Conservation (phyloP, 805 yeast species). For the Alloascoidea africana region DNA sequence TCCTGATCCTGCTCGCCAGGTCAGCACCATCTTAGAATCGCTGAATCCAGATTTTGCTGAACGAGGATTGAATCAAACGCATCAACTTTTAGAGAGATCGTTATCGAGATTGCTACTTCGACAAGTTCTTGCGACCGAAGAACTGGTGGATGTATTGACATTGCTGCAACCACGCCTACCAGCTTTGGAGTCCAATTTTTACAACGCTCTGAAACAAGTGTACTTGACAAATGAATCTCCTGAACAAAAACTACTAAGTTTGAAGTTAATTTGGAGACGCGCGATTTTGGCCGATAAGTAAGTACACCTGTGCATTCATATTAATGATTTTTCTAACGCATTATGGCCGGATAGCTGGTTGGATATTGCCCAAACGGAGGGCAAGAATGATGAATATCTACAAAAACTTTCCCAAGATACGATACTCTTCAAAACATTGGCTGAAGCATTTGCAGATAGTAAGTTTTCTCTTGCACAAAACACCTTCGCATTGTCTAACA, state of each 20-base stretch:
- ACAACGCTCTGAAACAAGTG: constrained; percentile 35
- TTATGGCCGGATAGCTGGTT: constrained; percentile 26
- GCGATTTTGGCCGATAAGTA: constrained; percentile 29
- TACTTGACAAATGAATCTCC: constrained; percentile 19
- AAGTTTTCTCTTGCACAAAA: constrained; percentile 19
- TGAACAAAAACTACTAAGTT: constrained; percentile 19
- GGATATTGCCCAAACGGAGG: constrained; percentile 19
- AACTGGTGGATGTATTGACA: constrained; percentile 37
- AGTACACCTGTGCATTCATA: too few species aligned
- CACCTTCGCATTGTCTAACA: constrained; percentile 7
- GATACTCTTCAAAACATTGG: constrained; percentile 29
- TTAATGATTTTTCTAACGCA: background rate
- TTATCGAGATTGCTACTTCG: constrained; percentile 20
- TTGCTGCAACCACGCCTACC: constrained; percentile 22
- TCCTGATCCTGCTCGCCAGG: constrained; percentile 6
- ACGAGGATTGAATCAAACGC: constrained; percentile 12
- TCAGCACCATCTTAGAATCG: background rate
- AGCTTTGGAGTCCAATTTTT: constrained; percentile 17
- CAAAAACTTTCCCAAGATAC: constrained; percentile 26
- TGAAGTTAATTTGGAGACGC: constrained; percentile 40
- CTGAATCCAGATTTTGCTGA: background rate
- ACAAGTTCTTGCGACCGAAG: constrained; percentile 24
- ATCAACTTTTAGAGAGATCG: constrained; percentile 13
- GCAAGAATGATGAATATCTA: constrained; percentile 25
- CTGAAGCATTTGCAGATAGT: constrained; percentile 19